A percentile compares a stretch with the other conserved stretches of the same genome.
These are phyloP conservation scores for Pythium diclinum DNA, from an alignment of 352 stramenopile genomes.

Conservation along the genomic window DNA sequence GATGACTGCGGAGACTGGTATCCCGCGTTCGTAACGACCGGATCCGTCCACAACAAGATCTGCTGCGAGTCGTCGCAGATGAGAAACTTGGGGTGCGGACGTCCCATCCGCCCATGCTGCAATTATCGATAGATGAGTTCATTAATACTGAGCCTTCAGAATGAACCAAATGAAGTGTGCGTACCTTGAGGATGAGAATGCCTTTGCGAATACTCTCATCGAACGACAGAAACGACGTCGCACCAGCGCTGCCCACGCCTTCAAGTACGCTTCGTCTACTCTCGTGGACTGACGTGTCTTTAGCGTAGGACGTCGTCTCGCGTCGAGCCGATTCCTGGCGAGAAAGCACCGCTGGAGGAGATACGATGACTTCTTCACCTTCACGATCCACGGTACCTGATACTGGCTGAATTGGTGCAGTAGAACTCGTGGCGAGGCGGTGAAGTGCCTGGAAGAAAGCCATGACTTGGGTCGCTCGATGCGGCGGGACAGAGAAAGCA, in stretches of 20 bases:
- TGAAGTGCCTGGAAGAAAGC: conserved; percentile 24
- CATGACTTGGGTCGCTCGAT: conserved; percentile 15
- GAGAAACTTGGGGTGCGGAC: conserved; percentile 25
- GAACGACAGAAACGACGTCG: conserved; percentile 10
- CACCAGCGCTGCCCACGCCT: not conserved
- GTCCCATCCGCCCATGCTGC: conserved; percentile 24
- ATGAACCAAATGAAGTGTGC: not conserved
- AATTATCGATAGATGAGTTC: not conserved
- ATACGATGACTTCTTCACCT: not conserved
- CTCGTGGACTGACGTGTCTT: conserved; percentile 5
- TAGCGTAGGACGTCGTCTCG: not conserved
- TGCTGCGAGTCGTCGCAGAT: conserved; percentile 16
- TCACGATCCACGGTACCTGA: not conserved
- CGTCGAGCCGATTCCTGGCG: conserved; percentile 6
- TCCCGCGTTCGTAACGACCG: conserved; percentile 22
- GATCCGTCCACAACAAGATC: conserved; percentile 20
- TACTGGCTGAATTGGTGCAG: not conserved
- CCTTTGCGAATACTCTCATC: conserved; percentile 18
- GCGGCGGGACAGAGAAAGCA: conserved; percentile 8
- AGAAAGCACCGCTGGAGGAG: not conserved
- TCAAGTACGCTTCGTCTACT: not conserved
- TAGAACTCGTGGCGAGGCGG: conserved; percentile 5
- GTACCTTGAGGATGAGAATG: conserved; percentile 22
- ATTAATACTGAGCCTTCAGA: not conserved
- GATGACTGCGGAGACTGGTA: not conserved